Conservation (phyloP, 345 rosid species). For the Erodium maritimum region DNA sequence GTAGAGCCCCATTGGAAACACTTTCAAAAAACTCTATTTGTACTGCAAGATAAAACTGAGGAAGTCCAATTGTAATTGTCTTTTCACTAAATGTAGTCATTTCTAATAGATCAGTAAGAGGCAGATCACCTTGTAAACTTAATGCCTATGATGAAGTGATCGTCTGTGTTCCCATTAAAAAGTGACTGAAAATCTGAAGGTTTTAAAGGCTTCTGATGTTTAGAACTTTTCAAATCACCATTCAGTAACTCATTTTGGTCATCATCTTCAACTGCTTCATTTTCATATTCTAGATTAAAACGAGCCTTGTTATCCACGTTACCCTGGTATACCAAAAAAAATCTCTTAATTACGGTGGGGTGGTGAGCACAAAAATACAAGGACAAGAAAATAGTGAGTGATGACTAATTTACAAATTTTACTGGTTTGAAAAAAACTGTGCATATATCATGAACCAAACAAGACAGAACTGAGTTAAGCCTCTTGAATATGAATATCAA, state of each 20-base stretch:
- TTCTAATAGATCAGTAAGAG: no score
- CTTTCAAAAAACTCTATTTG: neutral
- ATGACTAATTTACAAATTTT: no score
- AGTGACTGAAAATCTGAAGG: slow-evolving; percentile 76
- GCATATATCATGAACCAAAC: no score
- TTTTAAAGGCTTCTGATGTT: slow-evolving; percentile 54
- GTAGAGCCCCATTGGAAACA: no score
- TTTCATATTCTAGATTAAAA: slow-evolving; percentile 63
- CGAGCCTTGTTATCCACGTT: slow-evolving; percentile 73
- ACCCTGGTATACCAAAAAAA: slow-evolving; percentile 60
- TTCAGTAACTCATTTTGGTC: slow-evolving; percentile 13
- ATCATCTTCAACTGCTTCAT: slow-evolving; percentile 37
- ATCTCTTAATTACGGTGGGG: no score
- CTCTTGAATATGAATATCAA: no score
- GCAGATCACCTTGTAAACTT: slow-evolving; percentile 74
- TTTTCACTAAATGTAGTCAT: neutral
- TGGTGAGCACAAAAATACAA: no score
- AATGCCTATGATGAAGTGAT: slow-evolving; percentile 76
- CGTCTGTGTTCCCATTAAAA: slow-evolving; percentile 61
- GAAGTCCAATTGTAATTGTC: neutral
- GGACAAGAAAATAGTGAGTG: no score
- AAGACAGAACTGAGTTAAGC: no score
- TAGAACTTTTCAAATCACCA: slow-evolving; percentile 15
- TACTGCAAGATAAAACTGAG: neutral
- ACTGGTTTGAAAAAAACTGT: no score